phyloP scores from a whole-genome alignment of 1,284 basidiomycete species.

The Microbotryum silenes-acaulis region DNA sequence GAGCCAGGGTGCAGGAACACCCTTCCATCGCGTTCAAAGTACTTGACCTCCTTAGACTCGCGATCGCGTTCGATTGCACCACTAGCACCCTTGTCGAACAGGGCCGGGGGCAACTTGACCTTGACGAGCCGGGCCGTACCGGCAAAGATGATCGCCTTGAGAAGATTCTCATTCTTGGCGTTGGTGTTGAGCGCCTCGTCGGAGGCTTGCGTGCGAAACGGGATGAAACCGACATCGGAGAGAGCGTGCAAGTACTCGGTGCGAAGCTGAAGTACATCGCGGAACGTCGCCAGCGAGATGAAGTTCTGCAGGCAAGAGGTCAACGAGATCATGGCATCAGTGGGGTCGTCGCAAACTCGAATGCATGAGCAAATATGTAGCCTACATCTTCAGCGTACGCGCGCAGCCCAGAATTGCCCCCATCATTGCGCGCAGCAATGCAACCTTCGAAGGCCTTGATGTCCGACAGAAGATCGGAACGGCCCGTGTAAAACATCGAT shows the following conservation, averaged over 20 bases:
- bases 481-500: slow-evolving; percentile 57
- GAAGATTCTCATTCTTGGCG: slow-evolving; percentile 56
- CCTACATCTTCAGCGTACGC: slow-evolving; percentile 66
- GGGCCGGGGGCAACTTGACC: slow-evolving; percentile 65
- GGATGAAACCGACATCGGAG: slow-evolving; percentile 59
- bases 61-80: slow-evolving; percentile 75
- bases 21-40: slow-evolving; percentile 57
- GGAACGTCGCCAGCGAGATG: slow-evolving; percentile 63
- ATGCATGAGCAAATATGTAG: neutral
- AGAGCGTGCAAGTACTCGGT: slow-evolving; percentile 69
- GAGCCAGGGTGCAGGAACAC: slow-evolving; percentile 83
- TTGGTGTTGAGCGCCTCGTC: slow-evolving; percentile 29
- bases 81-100: slow-evolving; percentile 71
- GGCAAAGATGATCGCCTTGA: slow-evolving; percentile 73
- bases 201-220: slow-evolving; percentile 8
- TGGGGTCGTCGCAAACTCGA: neutral
- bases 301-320: slow-evolving; percentile 54
- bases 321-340: neutral
- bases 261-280: slow-evolving; percentile 74
- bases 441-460: slow-evolving; percentile 67
- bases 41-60: slow-evolving; percentile 68
- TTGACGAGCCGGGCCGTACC: slow-evolving; percentile 47
- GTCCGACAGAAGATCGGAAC: slow-evolving; percentile 81
- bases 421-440: slow-evolving; percentile 50
- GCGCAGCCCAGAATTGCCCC: slow-evolving; percentile 49